phyloP scores from a whole-genome alignment of 2,329 filamentous ascomycete species.

The Aspergillus proliferans region DNA sequence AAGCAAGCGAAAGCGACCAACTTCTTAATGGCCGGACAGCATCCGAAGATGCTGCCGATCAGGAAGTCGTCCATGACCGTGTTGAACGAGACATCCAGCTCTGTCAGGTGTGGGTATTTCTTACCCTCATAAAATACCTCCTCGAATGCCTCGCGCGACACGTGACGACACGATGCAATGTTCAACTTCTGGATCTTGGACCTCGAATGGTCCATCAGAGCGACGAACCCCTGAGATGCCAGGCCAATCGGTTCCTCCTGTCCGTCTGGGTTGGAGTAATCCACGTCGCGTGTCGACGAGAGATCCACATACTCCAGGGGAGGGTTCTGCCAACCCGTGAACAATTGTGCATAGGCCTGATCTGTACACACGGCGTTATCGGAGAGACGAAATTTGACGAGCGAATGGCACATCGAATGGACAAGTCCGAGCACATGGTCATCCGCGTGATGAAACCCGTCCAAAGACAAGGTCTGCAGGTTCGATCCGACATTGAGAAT shows the following conservation, averaged over 20 bases:
- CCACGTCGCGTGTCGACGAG: conserved; percentile 68
- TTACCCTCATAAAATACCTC: conserved; percentile 61
- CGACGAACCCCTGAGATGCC: conserved; percentile 67
- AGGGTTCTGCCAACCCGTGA: conserved; percentile 68
- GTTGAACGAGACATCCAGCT: conserved; percentile 70
- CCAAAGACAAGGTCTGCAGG: conserved; percentile 72
- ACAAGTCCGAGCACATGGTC: conserved; percentile 66
- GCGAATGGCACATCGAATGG: conserved; percentile 59
- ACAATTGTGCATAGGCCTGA: conserved; percentile 64
- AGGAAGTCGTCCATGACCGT: conserved; percentile 41
- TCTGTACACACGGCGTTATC: conserved; percentile 73
- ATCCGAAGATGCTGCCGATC: conserved; percentile 38
- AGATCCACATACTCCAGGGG: conserved; percentile 67
- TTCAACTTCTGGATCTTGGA: conserved; percentile 60
- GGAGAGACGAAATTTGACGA: conserved; percentile 74
- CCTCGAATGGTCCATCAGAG: conserved; percentile 80
- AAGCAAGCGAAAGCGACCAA: conserved; percentile 60
- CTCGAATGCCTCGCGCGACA: conserved; percentile 65
- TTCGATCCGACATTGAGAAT: conserved; percentile 57
- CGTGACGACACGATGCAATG: conserved; percentile 78
- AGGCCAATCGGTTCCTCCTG: conserved; percentile 62
- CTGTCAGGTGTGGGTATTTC: conserved; percentile 60
- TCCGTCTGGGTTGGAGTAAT: conserved; percentile 62
- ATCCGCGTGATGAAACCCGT: conserved; percentile 59
- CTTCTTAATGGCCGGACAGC: conserved; percentile 46